phyloP scores from a whole-genome alignment of 2,329 filamentous ascomycete genomes.

The Xylaria sp. region DNA sequence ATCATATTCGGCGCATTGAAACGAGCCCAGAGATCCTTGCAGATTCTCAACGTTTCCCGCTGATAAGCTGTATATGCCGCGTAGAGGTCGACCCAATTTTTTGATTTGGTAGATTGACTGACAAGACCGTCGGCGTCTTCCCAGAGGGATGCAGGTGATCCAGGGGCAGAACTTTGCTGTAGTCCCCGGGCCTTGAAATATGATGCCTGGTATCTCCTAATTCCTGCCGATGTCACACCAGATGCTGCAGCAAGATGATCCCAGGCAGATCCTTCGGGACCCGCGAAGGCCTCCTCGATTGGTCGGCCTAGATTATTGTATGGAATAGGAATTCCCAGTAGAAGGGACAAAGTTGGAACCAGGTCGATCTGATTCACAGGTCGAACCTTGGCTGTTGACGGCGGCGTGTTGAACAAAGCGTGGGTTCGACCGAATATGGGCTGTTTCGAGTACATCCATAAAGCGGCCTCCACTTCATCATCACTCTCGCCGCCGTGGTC shows the following conservation, averaged over 20 bases:
- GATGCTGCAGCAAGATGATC: slow-evolving; percentile 81
- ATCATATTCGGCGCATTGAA: slow-evolving; percentile 91
- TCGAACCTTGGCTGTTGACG: slow-evolving; percentile 78
- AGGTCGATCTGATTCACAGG: slow-evolving; percentile 90
- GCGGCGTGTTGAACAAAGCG: slow-evolving; percentile 67
- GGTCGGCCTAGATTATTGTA: slow-evolving; percentile 95
- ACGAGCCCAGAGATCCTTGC: slow-evolving; percentile 87
- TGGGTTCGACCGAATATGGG: slow-evolving; percentile 83
- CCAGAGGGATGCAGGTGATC: slow-evolving; percentile 69
- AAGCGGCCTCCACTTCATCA: slow-evolving; percentile 90
- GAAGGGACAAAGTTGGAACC: slow-evolving; percentile 87
- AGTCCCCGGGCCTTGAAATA: slow-evolving; percentile 81
- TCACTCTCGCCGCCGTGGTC: slow-evolving; percentile 99
- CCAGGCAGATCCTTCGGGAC: slow-evolving; percentile 75
- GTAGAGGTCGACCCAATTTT: slow-evolving; percentile 58
- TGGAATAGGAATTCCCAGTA: slow-evolving; percentile 91
- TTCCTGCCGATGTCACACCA: slow-evolving; percentile 82
- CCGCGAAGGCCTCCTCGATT: slow-evolving; percentile 92
- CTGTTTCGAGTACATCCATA: slow-evolving; percentile 98
- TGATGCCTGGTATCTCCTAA: slow-evolving; percentile 86
- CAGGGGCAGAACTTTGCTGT: slow-evolving; percentile 67
- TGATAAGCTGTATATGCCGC: slow-evolving; percentile 79
- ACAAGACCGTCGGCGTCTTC: slow-evolving; percentile 57
- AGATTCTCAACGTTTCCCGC: slow-evolving; percentile 78
- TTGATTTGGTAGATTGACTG: slow-evolving; percentile 53